These are phyloP conservation scores for Ceratocystis huliohia DNA, from an alignment of 2,329 filamentous ascomycete species.

Conservation along the genomic window DNA sequence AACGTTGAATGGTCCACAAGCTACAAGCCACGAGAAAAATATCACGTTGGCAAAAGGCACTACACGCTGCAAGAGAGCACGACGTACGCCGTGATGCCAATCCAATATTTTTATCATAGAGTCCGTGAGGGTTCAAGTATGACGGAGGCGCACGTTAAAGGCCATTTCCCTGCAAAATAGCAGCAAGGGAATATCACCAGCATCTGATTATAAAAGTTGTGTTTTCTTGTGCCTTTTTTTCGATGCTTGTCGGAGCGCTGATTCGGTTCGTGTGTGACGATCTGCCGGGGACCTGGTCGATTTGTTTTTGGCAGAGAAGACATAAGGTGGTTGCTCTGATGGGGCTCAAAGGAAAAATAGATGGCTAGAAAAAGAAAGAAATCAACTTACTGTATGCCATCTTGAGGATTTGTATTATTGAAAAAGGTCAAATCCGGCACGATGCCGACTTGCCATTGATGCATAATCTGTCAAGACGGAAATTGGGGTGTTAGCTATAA, in stretches of 20 bases:
- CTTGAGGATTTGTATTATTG: conserved; percentile 38
- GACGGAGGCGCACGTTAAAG: not conserved
- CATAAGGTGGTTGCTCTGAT: conserved; percentile 20
- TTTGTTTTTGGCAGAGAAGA: conserved; percentile 16
- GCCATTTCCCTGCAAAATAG: not conserved
- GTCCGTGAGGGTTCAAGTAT: not conserved
- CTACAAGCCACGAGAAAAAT: not conserved
- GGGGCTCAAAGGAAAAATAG: conserved; percentile 27
- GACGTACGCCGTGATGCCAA: conserved; percentile 5
- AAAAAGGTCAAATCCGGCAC: conserved; percentile 48
- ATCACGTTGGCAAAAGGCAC: not conserved
- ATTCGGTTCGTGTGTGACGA: not conserved
- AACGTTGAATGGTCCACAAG: not conserved
- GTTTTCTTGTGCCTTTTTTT: not conserved
- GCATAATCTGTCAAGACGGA: conserved; percentile 37
- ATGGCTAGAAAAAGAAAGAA: conserved; percentile 23
- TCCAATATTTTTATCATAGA: not conserved
- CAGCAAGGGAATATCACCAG: no score
- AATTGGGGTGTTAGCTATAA: not conserved
- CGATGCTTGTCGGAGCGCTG: conserved; percentile 16
- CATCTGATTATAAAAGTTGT: no score
- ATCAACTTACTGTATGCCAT: conserved; percentile 46
- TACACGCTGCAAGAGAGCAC: not conserved
- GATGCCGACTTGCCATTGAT: conserved; percentile 49
- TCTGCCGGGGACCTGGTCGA: not conserved